Evolutionary conservation across 495 filamentous ascomycete genomes (phyloP).

Genomic region (Aspergillus haitiensis): DNA sequence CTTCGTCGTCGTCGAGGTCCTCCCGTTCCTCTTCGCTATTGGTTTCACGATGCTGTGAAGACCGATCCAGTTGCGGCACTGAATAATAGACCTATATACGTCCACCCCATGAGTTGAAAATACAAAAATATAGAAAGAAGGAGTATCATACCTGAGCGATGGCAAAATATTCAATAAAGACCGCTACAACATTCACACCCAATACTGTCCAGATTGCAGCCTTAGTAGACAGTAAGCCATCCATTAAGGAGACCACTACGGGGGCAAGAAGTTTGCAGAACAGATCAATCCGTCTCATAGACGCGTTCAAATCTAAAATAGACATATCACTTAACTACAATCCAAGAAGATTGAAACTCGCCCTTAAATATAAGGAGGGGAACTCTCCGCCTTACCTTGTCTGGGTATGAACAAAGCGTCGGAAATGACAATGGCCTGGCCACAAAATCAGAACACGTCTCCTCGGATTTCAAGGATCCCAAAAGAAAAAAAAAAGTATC

Average conservation of each 20-base stretch:
- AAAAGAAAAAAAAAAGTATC: not conserved
- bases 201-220: conserved; percentile 52
- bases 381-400: conserved; percentile 28
- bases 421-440: conserved; percentile 46
- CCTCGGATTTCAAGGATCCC: not conserved
- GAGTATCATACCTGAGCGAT: conserved; percentile 48
- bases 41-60: not conserved
- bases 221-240: conserved; percentile 41
- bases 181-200: conserved; percentile 40
- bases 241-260: conserved; percentile 55
- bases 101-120: not conserved
- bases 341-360: not conserved
- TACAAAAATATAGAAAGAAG: not conserved
- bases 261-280: conserved; percentile 70
- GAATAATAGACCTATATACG: conserved; percentile 39
- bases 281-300: conserved; percentile 71
- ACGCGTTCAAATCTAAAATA: conserved; percentile 54
- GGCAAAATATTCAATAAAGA: conserved; percentile 56
- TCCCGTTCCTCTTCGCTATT: not conserved
- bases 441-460: not conserved
- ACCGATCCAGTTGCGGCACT: conserved; percentile 40
- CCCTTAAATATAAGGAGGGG: not conserved
- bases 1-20: not conserved
- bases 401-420: conserved; percentile 36
- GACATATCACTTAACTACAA: not conserved